These are phyloP conservation scores for Exophiala alcalophila DNA, from an alignment of 2,329 filamentous ascomycete genomes.

Conservation along the genomic window DNA sequence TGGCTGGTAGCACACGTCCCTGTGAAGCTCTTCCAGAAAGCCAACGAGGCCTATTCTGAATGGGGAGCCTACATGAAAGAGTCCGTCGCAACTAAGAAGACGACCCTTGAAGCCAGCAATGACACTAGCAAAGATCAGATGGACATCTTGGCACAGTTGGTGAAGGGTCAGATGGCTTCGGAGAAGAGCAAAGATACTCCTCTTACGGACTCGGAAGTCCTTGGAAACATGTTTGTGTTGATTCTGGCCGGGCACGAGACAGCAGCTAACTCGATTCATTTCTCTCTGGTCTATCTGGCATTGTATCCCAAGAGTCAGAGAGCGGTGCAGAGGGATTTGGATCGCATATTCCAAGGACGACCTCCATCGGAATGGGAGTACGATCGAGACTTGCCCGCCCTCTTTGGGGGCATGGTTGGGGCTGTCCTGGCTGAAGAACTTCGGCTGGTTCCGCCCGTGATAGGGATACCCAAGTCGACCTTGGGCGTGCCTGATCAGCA, in stretches of 20 bases:
- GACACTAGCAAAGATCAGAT: constrained; percentile 43
- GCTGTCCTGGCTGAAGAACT: constrained; percentile 77
- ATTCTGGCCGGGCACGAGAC: constrained; percentile 77
- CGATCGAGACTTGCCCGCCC: constrained; percentile 60
- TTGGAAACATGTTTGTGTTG: constrained; percentile 47
- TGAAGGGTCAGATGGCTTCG: constrained; percentile 44
- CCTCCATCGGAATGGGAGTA: constrained; percentile 64
- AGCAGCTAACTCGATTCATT: constrained; percentile 72
- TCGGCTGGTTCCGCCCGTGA: constrained; percentile 67
- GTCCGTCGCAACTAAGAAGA: constrained; percentile 61
- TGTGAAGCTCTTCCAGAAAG: constrained; percentile 50
- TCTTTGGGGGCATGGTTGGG: constrained; percentile 68
- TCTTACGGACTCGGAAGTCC: constrained; percentile 27
- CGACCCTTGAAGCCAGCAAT: constrained; percentile 40
- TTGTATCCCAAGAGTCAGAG: constrained; percentile 63
- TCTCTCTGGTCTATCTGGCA: constrained; percentile 66
- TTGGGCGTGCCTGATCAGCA: constrained; percentile 46
- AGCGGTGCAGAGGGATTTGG: constrained; percentile 65
- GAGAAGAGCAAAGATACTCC: constrained; percentile 18
- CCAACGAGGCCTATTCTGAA: constrained; percentile 57
- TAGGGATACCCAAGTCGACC: constrained; percentile 68
- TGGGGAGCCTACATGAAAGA: constrained; percentile 69
- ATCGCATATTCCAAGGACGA: constrained; percentile 53
- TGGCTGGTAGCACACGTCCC: constrained; percentile 55
- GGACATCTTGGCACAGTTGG: constrained; percentile 57